Percentiles rank a stretch among this genome's conserved stretches.
These are phyloP conservation scores for Collybia sordida DNA, from an alignment of 768 basidiomycete genomes.

Conservation along the genomic window DNA sequence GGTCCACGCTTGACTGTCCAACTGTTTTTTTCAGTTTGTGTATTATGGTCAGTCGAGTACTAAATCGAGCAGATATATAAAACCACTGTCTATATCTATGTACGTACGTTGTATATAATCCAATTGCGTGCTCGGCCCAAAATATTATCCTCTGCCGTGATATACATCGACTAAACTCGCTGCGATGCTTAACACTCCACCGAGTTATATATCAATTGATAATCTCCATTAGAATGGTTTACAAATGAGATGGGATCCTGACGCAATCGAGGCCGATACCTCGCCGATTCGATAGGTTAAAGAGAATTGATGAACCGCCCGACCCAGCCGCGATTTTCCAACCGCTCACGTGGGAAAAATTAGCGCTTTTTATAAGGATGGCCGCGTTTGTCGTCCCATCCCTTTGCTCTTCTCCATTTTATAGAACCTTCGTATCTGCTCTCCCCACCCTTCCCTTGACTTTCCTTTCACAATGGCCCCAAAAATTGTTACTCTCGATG, in stretches of 20 bases:
- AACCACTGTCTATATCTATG: too few relatives aligned
- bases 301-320: too few relatives aligned
- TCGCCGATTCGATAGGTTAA: too few relatives aligned
- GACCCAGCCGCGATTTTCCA: slow-evolving; percentile 3
- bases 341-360: slow-evolving; percentile 29
- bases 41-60: slow-evolving; percentile 73
- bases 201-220: too few relatives aligned
- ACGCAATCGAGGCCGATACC: too few relatives aligned
- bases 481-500: slow-evolving; percentile 66
- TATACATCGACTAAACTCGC: too few relatives aligned
- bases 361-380: slow-evolving; percentile 22
- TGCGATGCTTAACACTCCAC: too few relatives aligned
- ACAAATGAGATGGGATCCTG: too few relatives aligned
- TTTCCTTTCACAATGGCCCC: slow-evolving; percentile 33
- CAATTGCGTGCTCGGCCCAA: too few relatives aligned
- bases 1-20: slow-evolving; percentile 81
- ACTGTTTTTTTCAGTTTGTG: slow-evolving; percentile 30
- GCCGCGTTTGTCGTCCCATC: slow-evolving; percentile 18
- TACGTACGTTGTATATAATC: too few relatives aligned
- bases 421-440: slow-evolving; percentile 19
- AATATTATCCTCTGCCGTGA: neutral
- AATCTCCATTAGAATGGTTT: too few relatives aligned
- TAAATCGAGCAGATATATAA: slow-evolving; percentile 58
- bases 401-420: slow-evolving; percentile 24
- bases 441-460: slow-evolving; percentile 16